Evolutionary conservation across 768 basidiomycete genomes (phyloP).

Genomic region (Arthromyces matolae): DNA sequence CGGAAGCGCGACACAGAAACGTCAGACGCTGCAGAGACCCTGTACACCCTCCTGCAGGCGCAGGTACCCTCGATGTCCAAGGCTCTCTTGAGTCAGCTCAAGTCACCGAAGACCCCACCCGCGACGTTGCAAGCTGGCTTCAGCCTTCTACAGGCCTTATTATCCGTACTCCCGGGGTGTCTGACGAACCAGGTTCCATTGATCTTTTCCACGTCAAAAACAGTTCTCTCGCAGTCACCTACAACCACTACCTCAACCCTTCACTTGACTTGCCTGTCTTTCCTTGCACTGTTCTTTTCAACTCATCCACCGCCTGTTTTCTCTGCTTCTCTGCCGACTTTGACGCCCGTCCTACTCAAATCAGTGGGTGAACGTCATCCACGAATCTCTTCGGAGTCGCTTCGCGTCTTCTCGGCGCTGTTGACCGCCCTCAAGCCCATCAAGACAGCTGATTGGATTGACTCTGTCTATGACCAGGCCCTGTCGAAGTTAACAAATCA

Average conservation of each 20-base stretch:
- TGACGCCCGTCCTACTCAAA: slow-evolving; percentile 74
- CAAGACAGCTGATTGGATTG: slow-evolving; percentile 61
- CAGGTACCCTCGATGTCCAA: slow-evolving; percentile 81
- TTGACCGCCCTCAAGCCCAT: slow-evolving; percentile 73
- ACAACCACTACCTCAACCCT: slow-evolving; percentile 78
- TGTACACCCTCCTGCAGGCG: slow-evolving; percentile 62
- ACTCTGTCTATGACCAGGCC: slow-evolving; percentile 72
- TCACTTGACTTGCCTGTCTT: slow-evolving; percentile 80
- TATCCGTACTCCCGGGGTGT: slow-evolving; percentile 80
- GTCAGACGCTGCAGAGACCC: slow-evolving; percentile 73
- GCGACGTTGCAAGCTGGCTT: slow-evolving; percentile 85
- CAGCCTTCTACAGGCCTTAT: slow-evolving; percentile 66
- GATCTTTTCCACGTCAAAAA: slow-evolving; percentile 62
- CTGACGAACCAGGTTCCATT: slow-evolving; percentile 64
- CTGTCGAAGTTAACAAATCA: slow-evolving; percentile 65
- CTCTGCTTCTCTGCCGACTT: slow-evolving; percentile 50
- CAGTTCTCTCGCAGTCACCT: slow-evolving; percentile 61
- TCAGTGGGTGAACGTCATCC: slow-evolving; percentile 82
- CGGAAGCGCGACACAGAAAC: slow-evolving; percentile 75
- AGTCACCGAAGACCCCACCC: slow-evolving; percentile 72
- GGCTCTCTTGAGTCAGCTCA: slow-evolving; percentile 81
- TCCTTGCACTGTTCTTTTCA: slow-evolving; percentile 81
- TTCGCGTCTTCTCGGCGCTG: slow-evolving; percentile 82
- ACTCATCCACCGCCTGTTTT: slow-evolving; percentile 62
- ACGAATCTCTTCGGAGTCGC: slow-evolving; percentile 82